These are phyloP conservation scores for Xylariaceae sp. DNA, from an alignment of 2,329 filamentous ascomycete species.

Conservation along the genomic window DNA sequence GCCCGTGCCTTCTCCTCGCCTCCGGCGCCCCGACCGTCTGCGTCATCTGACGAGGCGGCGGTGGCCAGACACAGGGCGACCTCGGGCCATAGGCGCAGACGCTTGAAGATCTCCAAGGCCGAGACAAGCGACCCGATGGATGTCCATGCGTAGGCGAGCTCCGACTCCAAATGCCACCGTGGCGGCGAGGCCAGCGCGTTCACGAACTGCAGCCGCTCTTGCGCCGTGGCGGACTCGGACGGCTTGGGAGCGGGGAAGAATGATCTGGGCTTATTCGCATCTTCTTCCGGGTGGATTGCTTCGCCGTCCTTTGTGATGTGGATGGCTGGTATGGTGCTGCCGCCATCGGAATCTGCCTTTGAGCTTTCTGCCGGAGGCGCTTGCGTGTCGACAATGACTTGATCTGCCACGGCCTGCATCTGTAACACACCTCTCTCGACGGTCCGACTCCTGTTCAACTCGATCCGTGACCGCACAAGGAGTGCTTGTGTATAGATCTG, in stretches of 20 bases:
- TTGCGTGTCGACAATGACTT: slow-evolving; percentile 78
- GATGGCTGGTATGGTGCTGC: slow-evolving; percentile 46
- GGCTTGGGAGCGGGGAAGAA: slow-evolving; percentile 75
- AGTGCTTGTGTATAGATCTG: slow-evolving; percentile 94
- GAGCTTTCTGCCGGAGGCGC: no score
- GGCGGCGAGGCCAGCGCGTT: slow-evolving; percentile 80
- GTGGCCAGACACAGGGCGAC: slow-evolving; percentile 81
- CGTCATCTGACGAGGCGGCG: slow-evolving; percentile 52
- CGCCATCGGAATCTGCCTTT: no score
- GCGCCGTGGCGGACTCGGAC: slow-evolving; percentile 70
- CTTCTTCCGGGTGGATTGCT: slow-evolving; percentile 9
- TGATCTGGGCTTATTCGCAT: slow-evolving; percentile 53
- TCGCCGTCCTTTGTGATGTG: slow-evolving; percentile 36
- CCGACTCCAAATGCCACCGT: slow-evolving; percentile 89
- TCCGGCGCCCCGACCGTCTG: slow-evolving; percentile 47
- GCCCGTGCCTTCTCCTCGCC: slow-evolving; percentile 75
- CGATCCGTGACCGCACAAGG: slow-evolving; percentile 82
- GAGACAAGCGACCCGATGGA: slow-evolving; percentile 80
- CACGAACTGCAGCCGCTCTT: slow-evolving; percentile 74
- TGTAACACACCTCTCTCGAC: slow-evolving; percentile 86
- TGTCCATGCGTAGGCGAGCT: slow-evolving; percentile 90
- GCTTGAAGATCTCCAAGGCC: slow-evolving; percentile 92
- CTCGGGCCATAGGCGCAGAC: slow-evolving; percentile 90
- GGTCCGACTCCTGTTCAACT: slow-evolving; percentile 80
- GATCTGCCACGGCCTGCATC: slow-evolving; percentile 90